phyloP scores from a whole-genome alignment of 2,329 filamentous ascomycete species.

The Ophiocordyceps camponoti-floridani region DNA sequence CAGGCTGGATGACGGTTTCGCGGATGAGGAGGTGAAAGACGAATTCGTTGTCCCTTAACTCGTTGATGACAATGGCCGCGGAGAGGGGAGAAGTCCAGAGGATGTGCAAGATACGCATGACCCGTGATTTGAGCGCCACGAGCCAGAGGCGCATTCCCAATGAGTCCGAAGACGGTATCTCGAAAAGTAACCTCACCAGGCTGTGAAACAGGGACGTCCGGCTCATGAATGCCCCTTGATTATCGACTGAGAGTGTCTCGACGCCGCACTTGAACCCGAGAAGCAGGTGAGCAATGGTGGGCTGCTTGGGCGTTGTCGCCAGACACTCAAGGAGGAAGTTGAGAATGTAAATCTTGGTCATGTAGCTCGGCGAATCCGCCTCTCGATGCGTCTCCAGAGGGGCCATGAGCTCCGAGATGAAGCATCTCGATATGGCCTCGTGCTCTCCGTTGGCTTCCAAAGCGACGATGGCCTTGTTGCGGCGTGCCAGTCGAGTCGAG shows the following conservation, averaged over 20 bases:
- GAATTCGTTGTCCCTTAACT: conserved; percentile 65
- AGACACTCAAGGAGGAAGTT: conserved; percentile 75
- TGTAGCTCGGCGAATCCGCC: conserved; percentile 51
- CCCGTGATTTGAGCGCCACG: conserved; percentile 48
- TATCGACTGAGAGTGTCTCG: conserved; percentile 48
- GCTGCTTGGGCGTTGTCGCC: conserved; percentile 52
- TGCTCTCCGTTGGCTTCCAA: conserved; percentile 67
- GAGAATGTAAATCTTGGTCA: conserved; percentile 69
- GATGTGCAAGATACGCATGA: conserved; percentile 56
- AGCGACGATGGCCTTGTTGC: conserved; percentile 77
- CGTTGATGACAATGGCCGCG: conserved; percentile 52
- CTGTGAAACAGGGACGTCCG: conserved; percentile 69
- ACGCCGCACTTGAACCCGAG: conserved; percentile 72
- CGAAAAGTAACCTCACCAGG: conserved; percentile 53
- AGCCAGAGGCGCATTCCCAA: conserved; percentile 49
- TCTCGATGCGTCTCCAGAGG: conserved; percentile 57
- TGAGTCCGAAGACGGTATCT: conserved; percentile 46
- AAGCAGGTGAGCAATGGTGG: conserved; percentile 78
- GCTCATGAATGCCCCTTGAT: conserved; percentile 51
- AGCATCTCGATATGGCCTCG: conserved; percentile 58
- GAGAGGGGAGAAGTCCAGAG: conserved; percentile 77
- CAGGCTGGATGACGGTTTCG: conserved; percentile 51
- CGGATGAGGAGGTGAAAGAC: conserved; percentile 59
- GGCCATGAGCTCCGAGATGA: conserved; percentile 50
- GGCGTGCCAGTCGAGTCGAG: conserved; percentile 41